Percentiles rank a stretch among this genome's conserved stretches.
Evolutionary conservation across 2,329 filamentous ascomycete species (phyloP).

Genomic region (Tolypocladium album): DNA sequence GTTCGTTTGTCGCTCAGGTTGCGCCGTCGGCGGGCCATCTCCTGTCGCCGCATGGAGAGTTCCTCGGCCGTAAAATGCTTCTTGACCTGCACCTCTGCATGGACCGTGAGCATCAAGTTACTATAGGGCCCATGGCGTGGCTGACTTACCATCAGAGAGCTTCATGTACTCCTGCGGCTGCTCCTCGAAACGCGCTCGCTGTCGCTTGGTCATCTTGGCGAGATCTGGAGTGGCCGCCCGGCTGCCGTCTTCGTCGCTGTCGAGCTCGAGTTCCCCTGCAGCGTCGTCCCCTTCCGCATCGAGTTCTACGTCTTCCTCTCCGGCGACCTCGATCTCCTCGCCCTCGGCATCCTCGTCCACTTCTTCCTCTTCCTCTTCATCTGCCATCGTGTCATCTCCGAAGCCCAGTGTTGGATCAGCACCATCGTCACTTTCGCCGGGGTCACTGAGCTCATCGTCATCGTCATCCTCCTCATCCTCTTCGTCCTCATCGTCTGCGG

Average conservation of each 20-base stretch:
- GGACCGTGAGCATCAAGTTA: slow-evolving; percentile 2
- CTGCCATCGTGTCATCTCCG: slow-evolving; percentile 34
- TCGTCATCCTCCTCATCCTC: slow-evolving; percentile 37
- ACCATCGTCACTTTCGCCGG: slow-evolving; percentile 36
- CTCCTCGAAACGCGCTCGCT: slow-evolving; percentile 49
- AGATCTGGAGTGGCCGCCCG: slow-evolving; percentile 41
- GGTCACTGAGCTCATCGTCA: slow-evolving; percentile 45
- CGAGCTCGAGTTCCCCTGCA: slow-evolving; percentile 24
- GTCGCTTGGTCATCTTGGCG: slow-evolving; percentile 50
- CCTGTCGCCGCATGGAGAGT: slow-evolving; percentile 48
- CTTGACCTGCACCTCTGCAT: slow-evolving; percentile 51
- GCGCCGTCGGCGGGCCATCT: slow-evolving; percentile 50
- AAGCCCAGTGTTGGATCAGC: slow-evolving; percentile 25
- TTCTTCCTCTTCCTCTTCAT: slow-evolving; percentile 22
- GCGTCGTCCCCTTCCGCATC: slow-evolving; percentile 27
- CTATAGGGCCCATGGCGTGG: no score
- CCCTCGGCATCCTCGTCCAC: slow-evolving; percentile 30
- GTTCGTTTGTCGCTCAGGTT: slow-evolving; percentile 56
- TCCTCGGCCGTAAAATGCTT: slow-evolving; percentile 52
- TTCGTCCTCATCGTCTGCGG: slow-evolving; percentile 35
- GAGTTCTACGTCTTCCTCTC: slow-evolving; percentile 30
- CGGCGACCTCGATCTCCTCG: slow-evolving; percentile 30
- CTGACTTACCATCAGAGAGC: slow-evolving; percentile 43
- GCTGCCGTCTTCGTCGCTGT: slow-evolving; percentile 34
- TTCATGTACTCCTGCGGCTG: slow-evolving; percentile 46